These are phyloP conservation scores for Dactylorhiza incarnata DNA, from an alignment of 106 monocot genomes.

Conservation along the genomic window DNA sequence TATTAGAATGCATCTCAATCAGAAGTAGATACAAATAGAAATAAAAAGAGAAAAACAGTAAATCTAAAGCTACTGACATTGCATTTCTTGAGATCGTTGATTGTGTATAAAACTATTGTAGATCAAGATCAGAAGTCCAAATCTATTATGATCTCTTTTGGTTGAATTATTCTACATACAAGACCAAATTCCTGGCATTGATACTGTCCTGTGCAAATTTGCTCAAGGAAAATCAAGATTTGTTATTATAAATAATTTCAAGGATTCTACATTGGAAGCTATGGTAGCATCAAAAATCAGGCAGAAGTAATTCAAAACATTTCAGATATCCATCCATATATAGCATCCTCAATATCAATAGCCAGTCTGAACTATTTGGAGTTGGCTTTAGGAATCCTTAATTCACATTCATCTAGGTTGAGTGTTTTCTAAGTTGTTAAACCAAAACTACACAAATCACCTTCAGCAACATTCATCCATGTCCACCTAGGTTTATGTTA, in stretches of 20 bases:
- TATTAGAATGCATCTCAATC: not conserved
- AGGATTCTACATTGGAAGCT: not conserved
- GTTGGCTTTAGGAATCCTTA: too few species aligned
- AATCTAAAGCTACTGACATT: not conserved
- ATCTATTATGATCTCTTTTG: not conserved
- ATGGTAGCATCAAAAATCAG: not conserved
- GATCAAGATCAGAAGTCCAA: not conserved
- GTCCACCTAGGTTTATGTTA: too few species aligned
- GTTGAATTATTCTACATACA: not conserved
- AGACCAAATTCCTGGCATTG: not conserved
- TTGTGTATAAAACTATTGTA: not conserved
- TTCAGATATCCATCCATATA: not conserved
- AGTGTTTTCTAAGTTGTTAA: too few species aligned
- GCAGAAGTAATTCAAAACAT: not conserved
- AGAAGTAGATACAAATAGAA: not conserved
- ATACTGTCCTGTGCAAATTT: not conserved
- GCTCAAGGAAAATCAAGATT: too few species aligned
- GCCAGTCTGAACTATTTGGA: too few species aligned
- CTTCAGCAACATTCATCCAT: too few species aligned
- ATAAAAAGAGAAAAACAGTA: not conserved
- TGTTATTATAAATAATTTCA: not conserved
- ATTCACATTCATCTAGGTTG: too few species aligned
- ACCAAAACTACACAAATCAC: too few species aligned
- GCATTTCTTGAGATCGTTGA: not conserved
- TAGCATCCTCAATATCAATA: too few species aligned